Evolutionary conservation across 2,329 filamentous ascomycete genomes (phyloP), one percentile per base, ranked within the genome.

Genomic region (Fusarium sp.): DNA sequence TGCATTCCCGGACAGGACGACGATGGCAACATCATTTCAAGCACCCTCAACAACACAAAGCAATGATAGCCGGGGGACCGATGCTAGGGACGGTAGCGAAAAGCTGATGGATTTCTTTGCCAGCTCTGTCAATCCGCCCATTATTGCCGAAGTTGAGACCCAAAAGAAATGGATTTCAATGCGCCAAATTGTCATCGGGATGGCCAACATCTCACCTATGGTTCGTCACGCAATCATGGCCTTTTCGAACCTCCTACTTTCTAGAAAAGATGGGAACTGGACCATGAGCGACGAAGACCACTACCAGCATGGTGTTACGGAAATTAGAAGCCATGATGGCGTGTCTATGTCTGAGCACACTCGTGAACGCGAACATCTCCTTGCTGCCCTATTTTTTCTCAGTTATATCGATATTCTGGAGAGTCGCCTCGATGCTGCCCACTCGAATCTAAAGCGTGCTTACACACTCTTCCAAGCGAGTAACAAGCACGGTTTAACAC

Each of bases 311-410:
- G 80, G 80, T 7, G 70, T 73, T 18, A 68, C 75, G 9, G 80
- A 82, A 46, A 72, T 83, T 11, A 70, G 74, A 3, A 70, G 61
- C 4, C 56, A 73, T 25, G 74, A 74, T 28, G 66, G 65, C 2
- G 49, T 57, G 12, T 50, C 71, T 8, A 72, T 79, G 62, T 61
- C 58, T 4, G 62, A 74, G n/a, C 75, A 80, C 26, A 79, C 74
- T n/a, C 52, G 65, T 7, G 65, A 73, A 9, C 67, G 81, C 6
- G 81, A 84, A 62, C 76, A 84, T 41, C 76, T 86, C 6, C 78
- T 88, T 8, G 84, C 84, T 3, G 80, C 84, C 1, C 71, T 86
- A 11, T 88, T 88, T 75, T 83, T 88, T 59, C 78, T 88, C 5
- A 85, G 84, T 49, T 88, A 87, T 62, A 83, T 85, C 23, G 84